Evolutionary conservation across 768 basidiomycete species (phyloP), one percentile per base, ranked within the genome.

Genomic region (Mycena maculata): DNA sequence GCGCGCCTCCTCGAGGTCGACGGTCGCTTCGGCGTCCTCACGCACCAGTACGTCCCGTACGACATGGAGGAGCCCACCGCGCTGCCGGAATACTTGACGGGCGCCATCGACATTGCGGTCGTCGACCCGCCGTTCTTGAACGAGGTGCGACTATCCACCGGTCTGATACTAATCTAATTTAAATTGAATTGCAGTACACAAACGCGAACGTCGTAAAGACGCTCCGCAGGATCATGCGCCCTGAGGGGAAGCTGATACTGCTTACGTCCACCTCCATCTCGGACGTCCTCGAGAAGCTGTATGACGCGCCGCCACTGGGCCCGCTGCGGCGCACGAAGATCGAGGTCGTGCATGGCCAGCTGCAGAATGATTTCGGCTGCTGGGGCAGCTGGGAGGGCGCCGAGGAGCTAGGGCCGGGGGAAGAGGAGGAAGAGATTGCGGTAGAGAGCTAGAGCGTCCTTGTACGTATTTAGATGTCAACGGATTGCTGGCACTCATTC

Each of bases 101-200:
- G 71, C 23, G 67, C 60, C 16, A 71, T 85, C 11, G 84, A 85
- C 60, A 64, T 85, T 20, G 80, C 75, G 0, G 75, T 85, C 30
- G 80, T 78, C 1, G 84, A 85, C 60, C 84, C 84, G 15, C 83
- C 84, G 4, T 85, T 83, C 60, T 71, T 85, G 38, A 84, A 84
- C 54, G 83, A 84, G 75, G 84, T 83, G 44, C 28, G 78, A 73
- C 42, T 31, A 15, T 15, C 41, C 56, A 11, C 41, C 41, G 61
- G 23, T 36, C 58, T 41, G 10, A 6, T 6, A 10, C 3, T 13
- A 22, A 16, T 47, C 15, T 42, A 42, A 42, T 9, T 16, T 42
- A n/a, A 42, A 7, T 16, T 44, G 7, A n/a, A 20, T 23, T 2
- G 3, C 63, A 85, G 83, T 73, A 73, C 25, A 85, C 84, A 2